Percentiles rank a stretch among this genome's conserved stretches.
Conservation (phyloP, 2,329 filamentous ascomycete species). For the Penicillium psychrosexuale region DNA sequence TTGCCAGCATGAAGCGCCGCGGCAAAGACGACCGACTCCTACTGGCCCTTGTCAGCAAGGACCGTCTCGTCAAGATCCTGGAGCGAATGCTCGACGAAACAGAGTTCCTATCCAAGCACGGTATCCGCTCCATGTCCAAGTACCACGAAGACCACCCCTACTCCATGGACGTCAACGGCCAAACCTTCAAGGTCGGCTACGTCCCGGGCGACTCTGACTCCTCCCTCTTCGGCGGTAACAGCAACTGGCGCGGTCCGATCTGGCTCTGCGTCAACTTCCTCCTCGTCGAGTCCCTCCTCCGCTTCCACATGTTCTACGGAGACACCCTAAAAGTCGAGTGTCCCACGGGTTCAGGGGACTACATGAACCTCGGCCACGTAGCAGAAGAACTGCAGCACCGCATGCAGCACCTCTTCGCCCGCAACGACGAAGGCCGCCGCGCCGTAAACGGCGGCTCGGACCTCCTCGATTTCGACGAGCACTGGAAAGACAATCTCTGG, state of each 20-base stretch:
- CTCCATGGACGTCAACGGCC: conserved; percentile 93
- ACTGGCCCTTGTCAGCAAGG: conserved; percentile 86
- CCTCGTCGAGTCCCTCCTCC: conserved; percentile 86
- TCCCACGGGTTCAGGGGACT: conserved; percentile 86
- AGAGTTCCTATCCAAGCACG: conserved; percentile 86
- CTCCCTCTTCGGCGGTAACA: conserved; percentile 92
- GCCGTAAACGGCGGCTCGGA: conserved; percentile 85
- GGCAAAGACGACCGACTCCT: conserved; percentile 87
- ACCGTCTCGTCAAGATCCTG: conserved; percentile 84
- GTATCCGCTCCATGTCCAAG: conserved; percentile 88
- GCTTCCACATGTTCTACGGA: conserved; percentile 96
- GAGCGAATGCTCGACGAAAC: conserved; percentile 90
- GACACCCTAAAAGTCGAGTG: conserved; percentile 86
- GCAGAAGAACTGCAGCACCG: conserved; percentile 94
- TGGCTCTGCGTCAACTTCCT: conserved; percentile 97
- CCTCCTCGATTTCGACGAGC: conserved; percentile 80
- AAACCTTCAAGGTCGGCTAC: conserved; percentile 82
- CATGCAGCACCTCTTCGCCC: conserved; percentile 84
- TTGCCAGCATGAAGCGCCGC: conserved; percentile 85
- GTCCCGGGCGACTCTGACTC: conserved; percentile 95
- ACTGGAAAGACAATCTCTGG: conserved; percentile 93
- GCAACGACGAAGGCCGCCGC: conserved; percentile 78
- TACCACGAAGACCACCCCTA: conserved; percentile 86
- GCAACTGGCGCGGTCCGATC: conserved; percentile 94
- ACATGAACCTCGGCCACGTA: conserved; percentile 93